Conservation (phyloP, 768 basidiomycete species). For the Trametes elegans region DNA sequence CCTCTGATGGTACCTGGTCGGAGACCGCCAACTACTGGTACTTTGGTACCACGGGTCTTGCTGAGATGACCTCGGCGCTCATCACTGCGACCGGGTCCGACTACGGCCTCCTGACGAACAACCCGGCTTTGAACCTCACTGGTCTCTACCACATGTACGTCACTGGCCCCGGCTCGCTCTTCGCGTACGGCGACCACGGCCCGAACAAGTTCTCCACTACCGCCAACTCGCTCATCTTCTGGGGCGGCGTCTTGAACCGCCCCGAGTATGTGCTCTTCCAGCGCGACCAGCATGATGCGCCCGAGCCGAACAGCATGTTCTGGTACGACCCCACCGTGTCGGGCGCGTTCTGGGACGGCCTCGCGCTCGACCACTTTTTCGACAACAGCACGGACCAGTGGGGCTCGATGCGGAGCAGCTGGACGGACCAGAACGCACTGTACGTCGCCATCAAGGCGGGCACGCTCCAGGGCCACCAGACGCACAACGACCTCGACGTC, state of each 20-base stretch:
- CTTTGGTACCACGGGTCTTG: slow-evolving; percentile 87
- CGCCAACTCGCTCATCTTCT: slow-evolving; percentile 84
- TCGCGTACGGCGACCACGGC: slow-evolving; percentile 81
- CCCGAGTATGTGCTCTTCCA: slow-evolving; percentile 85
- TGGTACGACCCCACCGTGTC: slow-evolving; percentile 86
- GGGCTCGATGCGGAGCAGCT: slow-evolving; percentile 88
- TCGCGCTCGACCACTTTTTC: slow-evolving; percentile 82
- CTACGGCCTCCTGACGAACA: slow-evolving; percentile 66
- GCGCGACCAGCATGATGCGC: slow-evolving; percentile 66
- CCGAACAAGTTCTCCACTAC: slow-evolving; percentile 96
- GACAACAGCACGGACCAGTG: slow-evolving; percentile 72
- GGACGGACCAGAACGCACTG: slow-evolving; percentile 82
- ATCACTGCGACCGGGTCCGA: slow-evolving; percentile 82
- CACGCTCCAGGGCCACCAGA: slow-evolving; percentile 76
- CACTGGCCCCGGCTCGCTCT: slow-evolving; percentile 76
- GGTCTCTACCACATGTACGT: slow-evolving; percentile 89
- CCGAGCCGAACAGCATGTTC: slow-evolving; percentile 60
- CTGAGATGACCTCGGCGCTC: slow-evolving; percentile 84
- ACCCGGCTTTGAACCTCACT: slow-evolving; percentile 66
- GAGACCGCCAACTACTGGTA: slow-evolving; percentile 97
- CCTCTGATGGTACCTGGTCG: slow-evolving; percentile 85
- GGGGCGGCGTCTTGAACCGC: slow-evolving; percentile 60
- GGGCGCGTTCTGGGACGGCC: slow-evolving; percentile 90
- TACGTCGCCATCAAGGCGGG: slow-evolving; percentile 92
- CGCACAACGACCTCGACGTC: slow-evolving; percentile 90